Conservation (phyloP, 495 filamentous ascomycete species). For the Parathielavia hyrcaniae region DNA sequence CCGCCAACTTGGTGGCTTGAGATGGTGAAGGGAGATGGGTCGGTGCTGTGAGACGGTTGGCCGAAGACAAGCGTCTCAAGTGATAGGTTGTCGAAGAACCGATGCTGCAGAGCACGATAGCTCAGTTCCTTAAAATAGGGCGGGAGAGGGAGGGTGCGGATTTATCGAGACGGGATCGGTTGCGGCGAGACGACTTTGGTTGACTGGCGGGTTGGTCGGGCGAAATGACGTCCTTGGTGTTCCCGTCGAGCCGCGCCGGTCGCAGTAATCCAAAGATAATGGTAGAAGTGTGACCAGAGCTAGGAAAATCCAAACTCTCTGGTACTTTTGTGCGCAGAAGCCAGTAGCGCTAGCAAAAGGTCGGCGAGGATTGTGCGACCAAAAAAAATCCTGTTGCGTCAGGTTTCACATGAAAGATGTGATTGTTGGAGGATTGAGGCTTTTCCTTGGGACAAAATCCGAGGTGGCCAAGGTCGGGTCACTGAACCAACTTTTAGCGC, state of each 20-base stretch:
- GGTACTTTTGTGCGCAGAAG: no score
- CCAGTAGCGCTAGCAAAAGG: no score
- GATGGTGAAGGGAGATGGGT: slow-evolving; percentile 4
- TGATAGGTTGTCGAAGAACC: background rate
- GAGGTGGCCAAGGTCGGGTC: slow-evolving; percentile 9
- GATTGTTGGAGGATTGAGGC: slow-evolving; percentile 7
- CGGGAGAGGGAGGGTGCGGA: background rate
- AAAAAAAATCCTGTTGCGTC: background rate
- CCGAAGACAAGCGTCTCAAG: slow-evolving; percentile 5
- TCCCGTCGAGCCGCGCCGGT: no score
- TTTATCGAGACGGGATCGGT: background rate
- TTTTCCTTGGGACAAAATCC: slow-evolving; percentile 14
- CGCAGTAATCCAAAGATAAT: no score
- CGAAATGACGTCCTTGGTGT: no score
- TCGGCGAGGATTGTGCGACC: background rate
- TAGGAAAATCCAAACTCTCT: no score
- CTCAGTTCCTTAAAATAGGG: background rate
- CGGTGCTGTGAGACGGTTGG: slow-evolving; percentile 11
- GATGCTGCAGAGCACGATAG: background rate
- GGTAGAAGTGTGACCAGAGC: no score
- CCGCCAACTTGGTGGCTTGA: slow-evolving; percentile 90
- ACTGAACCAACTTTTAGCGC: slow-evolving; percentile 1
- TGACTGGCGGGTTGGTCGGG: no score
- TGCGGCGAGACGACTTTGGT: no score
- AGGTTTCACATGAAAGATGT: slow-evolving; percentile 6